Evolutionary conservation across 352 stramenopile species (phyloP), one percentile per base, ranked within the genome.

Genomic region (Lagenidium giganteum): DNA sequence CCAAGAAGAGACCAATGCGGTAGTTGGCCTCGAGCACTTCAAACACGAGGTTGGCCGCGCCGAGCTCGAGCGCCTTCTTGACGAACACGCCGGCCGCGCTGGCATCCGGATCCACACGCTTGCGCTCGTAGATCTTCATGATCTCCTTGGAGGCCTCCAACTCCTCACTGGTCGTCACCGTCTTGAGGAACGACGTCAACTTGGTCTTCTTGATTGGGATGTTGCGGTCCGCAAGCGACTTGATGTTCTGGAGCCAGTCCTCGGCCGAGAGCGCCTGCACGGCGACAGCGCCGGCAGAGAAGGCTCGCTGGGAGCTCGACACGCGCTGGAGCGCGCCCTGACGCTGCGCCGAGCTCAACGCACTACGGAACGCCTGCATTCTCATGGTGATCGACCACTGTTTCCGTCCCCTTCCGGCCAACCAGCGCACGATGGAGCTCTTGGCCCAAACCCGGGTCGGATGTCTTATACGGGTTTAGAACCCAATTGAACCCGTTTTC

Each of bases 101-200:
- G 30, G 75, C 57, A 41, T 88, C 76, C 47, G 76, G 78, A 50
- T 91, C 78, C 47, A 91, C 73, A 32, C 78, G 75, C 63, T 91
- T 91, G 55, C 83, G 59, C 65, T 91, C 78, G 54, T 91, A 91
- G 47, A 91, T 88, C 57, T 86, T 83, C 78, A 91, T 88, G 52
- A 91, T 88, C 59, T 87, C 75, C 61, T 88, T 88, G 21, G 66
- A 80, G 1, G 70, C 73, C 58, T 84, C 71, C 35, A 91, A 61
- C 61, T 91, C 61, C 57, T 91, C 78, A 42, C 67, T 87, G 5
- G 73, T 91, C 24, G 71, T 88, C 40, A 91, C 76, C 17, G 73
- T 80, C 61, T 88, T 87, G 41, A 91, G 69, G 69, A 84, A 91
- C 38, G 73, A 87, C 49, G 75, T 70, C 50, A 91, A 57, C 61